Conservation (phyloP, 495 filamentous ascomycete species). For the Apiosordaria backusii region DNA sequence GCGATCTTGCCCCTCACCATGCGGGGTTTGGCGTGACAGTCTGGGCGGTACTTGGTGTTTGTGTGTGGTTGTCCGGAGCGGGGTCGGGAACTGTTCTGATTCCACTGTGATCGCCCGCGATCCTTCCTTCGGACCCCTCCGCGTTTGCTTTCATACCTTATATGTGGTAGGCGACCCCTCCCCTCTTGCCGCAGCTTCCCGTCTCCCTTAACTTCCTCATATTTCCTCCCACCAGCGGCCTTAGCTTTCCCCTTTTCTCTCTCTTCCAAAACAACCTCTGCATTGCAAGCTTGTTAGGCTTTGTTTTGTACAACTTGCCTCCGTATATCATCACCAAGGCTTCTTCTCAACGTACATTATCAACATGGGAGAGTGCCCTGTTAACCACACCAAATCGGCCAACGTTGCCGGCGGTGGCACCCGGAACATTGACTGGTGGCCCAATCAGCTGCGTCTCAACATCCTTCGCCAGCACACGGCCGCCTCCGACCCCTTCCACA, state of each 20-base stretch:
- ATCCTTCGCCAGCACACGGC: conserved; percentile 67
- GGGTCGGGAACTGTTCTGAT: conserved; percentile 1
- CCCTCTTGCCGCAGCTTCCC: neutral
- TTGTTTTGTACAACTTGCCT: neutral
- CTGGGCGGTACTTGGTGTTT: neutral
- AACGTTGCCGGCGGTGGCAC: conserved; percentile 61
- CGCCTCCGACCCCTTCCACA: conserved; percentile 54
- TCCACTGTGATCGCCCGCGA: neutral
- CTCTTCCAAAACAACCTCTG: neutral
- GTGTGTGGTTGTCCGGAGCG: neutral
- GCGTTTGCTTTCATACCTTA: neutral
- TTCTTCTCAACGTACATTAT: neutral
- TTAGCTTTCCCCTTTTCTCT: neutral
- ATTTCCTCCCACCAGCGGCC: neutral
- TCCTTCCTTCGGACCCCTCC: neutral
- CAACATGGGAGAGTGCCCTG: conserved; percentile 47
- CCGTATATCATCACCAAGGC: neutral
- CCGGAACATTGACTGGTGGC: conserved; percentile 67
- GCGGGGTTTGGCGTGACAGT: conserved; percentile 3
- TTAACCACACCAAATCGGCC: conserved; percentile 33
- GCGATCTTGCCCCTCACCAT: conserved; percentile 1
- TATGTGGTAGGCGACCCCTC: neutral
- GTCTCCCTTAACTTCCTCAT: neutral
- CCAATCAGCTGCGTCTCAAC: conserved; percentile 58
- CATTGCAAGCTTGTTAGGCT: too few relatives aligned